These are phyloP conservation scores for Coprinellus micaceus DNA, from an alignment of 768 basidiomycete species.

Conservation along the genomic window DNA sequence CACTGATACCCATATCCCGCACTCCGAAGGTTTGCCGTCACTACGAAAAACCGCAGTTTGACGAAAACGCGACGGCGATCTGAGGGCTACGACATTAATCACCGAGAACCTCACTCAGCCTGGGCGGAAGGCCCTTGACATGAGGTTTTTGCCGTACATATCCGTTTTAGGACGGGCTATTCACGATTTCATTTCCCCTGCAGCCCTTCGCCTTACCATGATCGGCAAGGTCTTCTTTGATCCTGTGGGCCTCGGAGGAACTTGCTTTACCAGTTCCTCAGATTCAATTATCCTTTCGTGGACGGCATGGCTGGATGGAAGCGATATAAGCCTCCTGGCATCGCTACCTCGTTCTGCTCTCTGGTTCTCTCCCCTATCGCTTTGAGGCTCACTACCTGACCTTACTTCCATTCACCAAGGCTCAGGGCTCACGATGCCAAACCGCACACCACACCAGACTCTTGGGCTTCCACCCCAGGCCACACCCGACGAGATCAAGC, in stretches of 20 bases:
- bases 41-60: too few species aligned
- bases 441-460: slow-evolving; percentile 5
- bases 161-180: neutral
- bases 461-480: slow-evolving; percentile 25
- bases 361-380: neutral
- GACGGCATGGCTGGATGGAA: neutral
- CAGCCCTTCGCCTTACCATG: slow-evolving; percentile 2
- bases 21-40: too few species aligned
- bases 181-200: neutral
- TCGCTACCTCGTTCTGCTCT: neutral
- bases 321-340: slow-evolving; percentile 2
- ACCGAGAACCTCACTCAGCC: neutral
- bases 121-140: neutral
- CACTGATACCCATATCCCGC: too few species aligned
- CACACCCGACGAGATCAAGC: slow-evolving; percentile 49
- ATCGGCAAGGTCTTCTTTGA: slow-evolving; percentile 6
- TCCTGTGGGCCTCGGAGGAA: slow-evolving; percentile 3
- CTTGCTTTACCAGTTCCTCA: slow-evolving; percentile 1
- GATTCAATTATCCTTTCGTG: slow-evolving; percentile 8
- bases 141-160: too few species aligned
- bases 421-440: slow-evolving; percentile 3
- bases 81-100: too few species aligned
- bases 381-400: neutral
- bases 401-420: neutral
- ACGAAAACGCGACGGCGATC: too few species aligned